These are phyloP conservation scores for Hygrocybe punicea DNA, from an alignment of 768 basidiomycete genomes.

Conservation along the genomic window DNA sequence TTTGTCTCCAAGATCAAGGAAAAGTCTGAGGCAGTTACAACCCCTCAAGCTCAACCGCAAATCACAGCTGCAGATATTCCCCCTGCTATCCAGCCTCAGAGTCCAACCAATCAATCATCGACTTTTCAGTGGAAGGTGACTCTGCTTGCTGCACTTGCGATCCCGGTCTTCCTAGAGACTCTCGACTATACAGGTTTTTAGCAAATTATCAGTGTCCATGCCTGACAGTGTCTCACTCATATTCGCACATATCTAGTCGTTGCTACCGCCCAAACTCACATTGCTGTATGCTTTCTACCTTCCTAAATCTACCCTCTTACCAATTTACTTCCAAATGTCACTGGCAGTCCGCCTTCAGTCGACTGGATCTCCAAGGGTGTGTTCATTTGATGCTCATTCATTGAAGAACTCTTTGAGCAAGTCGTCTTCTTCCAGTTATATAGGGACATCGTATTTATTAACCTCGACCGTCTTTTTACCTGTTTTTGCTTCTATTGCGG, in stretches of 20 bases:
- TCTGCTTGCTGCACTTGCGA: slow-evolving; percentile 32
- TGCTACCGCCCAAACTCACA: slow-evolving; percentile 50
- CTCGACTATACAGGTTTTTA: slow-evolving; percentile 11
- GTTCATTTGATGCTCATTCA: background rate
- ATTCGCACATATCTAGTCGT: slow-evolving; percentile 34
- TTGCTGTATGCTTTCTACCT: slow-evolving; percentile 38
- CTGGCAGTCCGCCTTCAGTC: slow-evolving; percentile 10
- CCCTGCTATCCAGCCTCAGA: background rate
- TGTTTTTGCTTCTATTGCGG: slow-evolving; percentile 47
- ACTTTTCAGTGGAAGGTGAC: slow-evolving; percentile 11
- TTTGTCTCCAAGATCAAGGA: background rate
- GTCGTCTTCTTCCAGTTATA: slow-evolving; percentile 32
- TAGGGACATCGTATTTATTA: slow-evolving; percentile 50
- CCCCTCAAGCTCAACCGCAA: too few relatives aligned
- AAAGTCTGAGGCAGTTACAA: background rate
- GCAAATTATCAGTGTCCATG: background rate
- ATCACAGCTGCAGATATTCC: too few relatives aligned
- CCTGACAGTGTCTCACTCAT: background rate
- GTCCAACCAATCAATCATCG: background rate
- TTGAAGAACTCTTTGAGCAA: background rate
- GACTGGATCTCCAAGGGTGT: slow-evolving; percentile 10
- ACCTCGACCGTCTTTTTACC: slow-evolving; percentile 54
- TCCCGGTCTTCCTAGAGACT: slow-evolving; percentile 42
- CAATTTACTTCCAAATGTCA: background rate
- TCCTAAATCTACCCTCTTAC: background rate